Conservation (phyloP, 2,329 filamentous ascomycete genomes). For the Colletotrichum spinosum region DNA sequence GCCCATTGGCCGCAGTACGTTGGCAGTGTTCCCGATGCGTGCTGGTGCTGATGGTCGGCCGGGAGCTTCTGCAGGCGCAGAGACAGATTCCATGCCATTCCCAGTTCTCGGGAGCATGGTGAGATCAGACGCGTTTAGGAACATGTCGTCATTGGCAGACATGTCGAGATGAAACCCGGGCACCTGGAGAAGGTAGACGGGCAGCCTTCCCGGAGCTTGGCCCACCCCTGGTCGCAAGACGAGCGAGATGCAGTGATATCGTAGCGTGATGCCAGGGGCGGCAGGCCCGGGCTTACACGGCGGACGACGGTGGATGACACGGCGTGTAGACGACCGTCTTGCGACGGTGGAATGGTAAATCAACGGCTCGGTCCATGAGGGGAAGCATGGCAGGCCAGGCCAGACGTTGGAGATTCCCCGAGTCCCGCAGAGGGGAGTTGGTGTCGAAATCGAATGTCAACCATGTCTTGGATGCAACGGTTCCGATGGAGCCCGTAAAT, state of each 20-base stretch:
- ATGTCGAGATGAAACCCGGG: slow-evolving; percentile 30
- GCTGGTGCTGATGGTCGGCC: slow-evolving; percentile 30
- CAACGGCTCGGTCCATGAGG: background rate
- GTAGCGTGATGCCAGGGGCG: slow-evolving; percentile 14
- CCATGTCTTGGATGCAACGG: slow-evolving; percentile 28
- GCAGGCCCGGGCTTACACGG: background rate
- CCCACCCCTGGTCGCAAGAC: slow-evolving; percentile 18
- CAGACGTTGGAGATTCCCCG: slow-evolving; percentile 5
- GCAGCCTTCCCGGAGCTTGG: slow-evolving; percentile 12
- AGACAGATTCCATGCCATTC: slow-evolving; percentile 27
- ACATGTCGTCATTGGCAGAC: slow-evolving; percentile 36
- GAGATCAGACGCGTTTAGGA: slow-evolving; percentile 35
- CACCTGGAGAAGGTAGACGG: slow-evolving; percentile 28
- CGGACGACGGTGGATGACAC: background rate
- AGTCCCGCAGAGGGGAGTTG: slow-evolving; percentile 20
- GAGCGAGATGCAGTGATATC: slow-evolving; percentile 26
- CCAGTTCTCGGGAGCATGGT: slow-evolving; percentile 33
- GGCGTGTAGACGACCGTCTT: slow-evolving; percentile 7
- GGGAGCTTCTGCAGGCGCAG: slow-evolving; percentile 34
- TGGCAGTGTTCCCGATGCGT: slow-evolving; percentile 28
- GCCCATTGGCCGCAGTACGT: slow-evolving; percentile 37
- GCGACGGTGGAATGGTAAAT: background rate
- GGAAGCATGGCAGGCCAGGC: background rate
- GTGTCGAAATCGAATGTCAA: background rate
- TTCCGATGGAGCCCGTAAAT: slow-evolving; percentile 27